These are phyloP conservation scores for Penicillium silybi DNA, from an alignment of 495 filamentous ascomycete species.

Conservation along the genomic window DNA sequence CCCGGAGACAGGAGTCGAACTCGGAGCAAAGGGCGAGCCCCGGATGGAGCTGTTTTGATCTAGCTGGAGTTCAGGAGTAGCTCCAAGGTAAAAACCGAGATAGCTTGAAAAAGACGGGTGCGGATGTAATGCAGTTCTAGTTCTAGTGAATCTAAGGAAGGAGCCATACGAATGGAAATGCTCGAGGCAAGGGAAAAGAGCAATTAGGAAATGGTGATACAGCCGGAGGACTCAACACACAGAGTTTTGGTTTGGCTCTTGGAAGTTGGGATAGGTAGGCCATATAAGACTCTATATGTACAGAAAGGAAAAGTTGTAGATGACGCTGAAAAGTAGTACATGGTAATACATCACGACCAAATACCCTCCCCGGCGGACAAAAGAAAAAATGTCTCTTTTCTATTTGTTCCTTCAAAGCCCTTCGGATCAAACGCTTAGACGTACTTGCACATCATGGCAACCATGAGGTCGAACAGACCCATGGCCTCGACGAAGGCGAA, in stretches of 20 bases:
- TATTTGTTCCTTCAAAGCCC: constrained; percentile 13
- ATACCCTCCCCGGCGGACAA: constrained; percentile 31
- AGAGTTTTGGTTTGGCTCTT: constrained; percentile 36
- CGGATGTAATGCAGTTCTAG: not conserved
- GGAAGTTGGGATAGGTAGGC: constrained; percentile 31
- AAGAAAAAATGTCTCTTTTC: constrained; percentile 12
- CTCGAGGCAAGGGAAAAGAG: not conserved
- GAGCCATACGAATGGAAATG: not conserved
- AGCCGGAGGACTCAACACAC: constrained; percentile 29
- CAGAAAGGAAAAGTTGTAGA: constrained; percentile 38
- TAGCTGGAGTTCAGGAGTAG: not conserved
- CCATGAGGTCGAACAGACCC: constrained; percentile 89
- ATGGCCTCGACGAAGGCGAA: constrained; percentile 94
- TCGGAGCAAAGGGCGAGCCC: not conserved
- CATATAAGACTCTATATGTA: constrained; percentile 48
- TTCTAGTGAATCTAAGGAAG: not conserved
- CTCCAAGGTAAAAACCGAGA: too few relatives aligned
- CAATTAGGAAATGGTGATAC: constrained; percentile 11
- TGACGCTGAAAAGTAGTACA: constrained; percentile 40
- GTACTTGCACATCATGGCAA: constrained; percentile 83
- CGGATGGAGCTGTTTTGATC: not conserved
- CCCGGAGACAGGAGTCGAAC: not conserved
- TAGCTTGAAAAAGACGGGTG: not conserved
- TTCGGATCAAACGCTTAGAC: constrained; percentile 36
- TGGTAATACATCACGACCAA: constrained; percentile 38